Evolutionary conservation across 495 filamentous ascomycete genomes (phyloP), one percentile per base, ranked within the genome.

Genomic region (Recurvomyces mirabilis): DNA sequence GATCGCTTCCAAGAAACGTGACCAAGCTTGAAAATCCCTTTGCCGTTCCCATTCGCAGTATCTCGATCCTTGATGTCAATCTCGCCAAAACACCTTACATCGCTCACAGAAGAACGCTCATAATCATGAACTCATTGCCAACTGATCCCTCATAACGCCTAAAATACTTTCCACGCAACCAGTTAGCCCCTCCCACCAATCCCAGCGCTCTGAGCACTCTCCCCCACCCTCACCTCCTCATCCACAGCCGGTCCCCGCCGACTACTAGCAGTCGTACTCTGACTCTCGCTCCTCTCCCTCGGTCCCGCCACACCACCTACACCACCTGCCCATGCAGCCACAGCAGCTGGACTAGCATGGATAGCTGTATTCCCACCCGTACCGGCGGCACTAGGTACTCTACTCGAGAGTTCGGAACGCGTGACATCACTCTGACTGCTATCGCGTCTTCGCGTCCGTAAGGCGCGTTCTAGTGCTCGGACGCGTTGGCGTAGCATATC

Each of bases 401-500:
- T 26, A 18, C 5, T 43, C 29, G 25, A 18, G 23, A 38, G 38
- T 13, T 46, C 48, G 7, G 42, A 26, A 13, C 48, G 32, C 18
- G 43, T 17, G 20, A 25, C 31, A 22, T 49, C 51, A 0, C 26
- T 37, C n/a, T 39, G 49, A 31, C 51, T 54, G 34, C 41, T 46
- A 28, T 42, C 54, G 9, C 50, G 22, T 6, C 54, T 18, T 6
- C 49, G 41, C 19, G 41, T 21, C 3, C 39, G 28, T 1, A 60
- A 41, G 11, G 46, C 44, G 11, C 66, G 63, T 30, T 93, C 87
- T 23, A 93, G 63, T 47, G 88, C 84, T 37, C 78, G 71, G 18
- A 94, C 75, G 17, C 84, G 73, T 38, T 71, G 67, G 53, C 79
- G 79, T 33, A 94, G 66, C 28, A 67, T 59, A 43, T 93, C 87